Conservation (phyloP, 805 yeast species). For the Blastobotrys parvus region DNA sequence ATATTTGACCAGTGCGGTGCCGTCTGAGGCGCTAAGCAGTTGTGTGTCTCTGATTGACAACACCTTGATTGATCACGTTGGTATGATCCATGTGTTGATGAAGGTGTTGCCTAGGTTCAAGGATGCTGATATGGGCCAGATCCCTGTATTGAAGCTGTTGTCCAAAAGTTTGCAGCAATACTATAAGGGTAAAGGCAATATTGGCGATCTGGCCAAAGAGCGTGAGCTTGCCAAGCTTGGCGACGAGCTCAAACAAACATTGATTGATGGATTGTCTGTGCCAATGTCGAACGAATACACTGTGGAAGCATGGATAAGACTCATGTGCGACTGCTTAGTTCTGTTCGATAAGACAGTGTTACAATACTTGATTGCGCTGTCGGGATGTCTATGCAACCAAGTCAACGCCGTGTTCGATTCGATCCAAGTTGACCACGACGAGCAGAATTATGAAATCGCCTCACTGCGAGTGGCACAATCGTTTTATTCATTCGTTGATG, state of each 20-base stretch:
- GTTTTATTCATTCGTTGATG: slow-evolving; percentile 38
- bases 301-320: slow-evolving; percentile 40
- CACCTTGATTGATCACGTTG: neutral
- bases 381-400: slow-evolving; percentile 41
- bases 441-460: neutral
- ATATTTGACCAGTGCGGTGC: neutral
- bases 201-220: neutral
- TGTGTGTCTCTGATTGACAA: neutral
- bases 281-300: slow-evolving; percentile 13
- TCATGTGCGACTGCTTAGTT: slow-evolving; percentile 44
- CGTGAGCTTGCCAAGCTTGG: neutral
- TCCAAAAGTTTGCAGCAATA: neutral
- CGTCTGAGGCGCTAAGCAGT: neutral
- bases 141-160: neutral
- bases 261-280: neutral
- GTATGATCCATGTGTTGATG: slow-evolving; percentile 1
- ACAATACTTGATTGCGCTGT: slow-evolving; percentile 46
- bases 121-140: slow-evolving; percentile 1
- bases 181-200: neutral
- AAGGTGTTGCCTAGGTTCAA: neutral
- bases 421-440: slow-evolving; percentile 13
- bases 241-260: neutral
- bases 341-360: slow-evolving; percentile 46
- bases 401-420: slow-evolving; percentile 29
- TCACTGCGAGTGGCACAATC: neutral